Evolutionary conservation across 805 yeast genomes (phyloP), one percentile per base, ranked within the genome.

Genomic region (Schwanniomyces sp.): DNA sequence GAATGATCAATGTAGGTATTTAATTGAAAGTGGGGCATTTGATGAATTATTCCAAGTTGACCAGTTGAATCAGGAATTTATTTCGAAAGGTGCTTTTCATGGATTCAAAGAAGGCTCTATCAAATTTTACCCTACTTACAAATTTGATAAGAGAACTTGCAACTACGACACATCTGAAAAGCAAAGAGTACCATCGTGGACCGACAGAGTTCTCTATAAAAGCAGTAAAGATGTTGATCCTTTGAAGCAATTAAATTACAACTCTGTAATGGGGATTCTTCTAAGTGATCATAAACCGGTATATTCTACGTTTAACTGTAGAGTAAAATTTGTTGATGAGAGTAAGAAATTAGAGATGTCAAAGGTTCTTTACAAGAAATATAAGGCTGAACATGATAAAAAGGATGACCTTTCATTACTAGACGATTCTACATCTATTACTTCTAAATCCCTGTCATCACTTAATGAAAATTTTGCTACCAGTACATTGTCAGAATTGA

Each of bases 131-230:
- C 99, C 99, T 5, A 94, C 99, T 0, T 94, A 94, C 68, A 94
- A 94, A 62, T 94, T 86, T 63, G 96, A 94, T 62, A 86, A 88
- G 42, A 95, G 96, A 4, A 86, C 96, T 0, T 80, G 79, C 41
- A 67, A 61, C 2, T 94, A 91, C 62, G 99, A 94, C 63, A 80
- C 96, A 0, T 85, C 95, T 36, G 98, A 92, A 58, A 94, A 94
- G 66, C 85, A 84, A 65, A 80, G 99, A 52, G 84, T 88, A 10
- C 99, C 99, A 1, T 95, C 99, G 0, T 94, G 99, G 99, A 91
- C 98, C 2, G 99, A 94, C 69, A 72, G 99, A 48, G 84, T 92
- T 28, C 69, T 92, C 41, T 85, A 76, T 57, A 74, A 77, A 49
- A 90, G 95, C 34, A 63, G 72, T 4, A 46, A 50, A 7, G 49